Conservation (phyloP, 1,139 yeast species). For the Geotrichum citri-aurantii region DNA sequence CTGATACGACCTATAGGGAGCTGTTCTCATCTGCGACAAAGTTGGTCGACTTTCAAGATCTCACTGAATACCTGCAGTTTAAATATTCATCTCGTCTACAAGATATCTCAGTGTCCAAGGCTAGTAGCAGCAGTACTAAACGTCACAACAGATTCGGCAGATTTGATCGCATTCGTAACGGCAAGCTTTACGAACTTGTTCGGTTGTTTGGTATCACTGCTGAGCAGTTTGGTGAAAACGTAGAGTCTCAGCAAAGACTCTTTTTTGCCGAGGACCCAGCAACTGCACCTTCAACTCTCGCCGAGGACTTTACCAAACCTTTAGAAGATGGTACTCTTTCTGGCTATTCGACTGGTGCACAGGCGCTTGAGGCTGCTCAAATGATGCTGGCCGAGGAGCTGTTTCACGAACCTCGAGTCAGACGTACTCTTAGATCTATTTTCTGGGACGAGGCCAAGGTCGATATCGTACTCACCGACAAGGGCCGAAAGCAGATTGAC, state of each 20-base stretch:
- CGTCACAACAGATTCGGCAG: constrained; percentile 67
- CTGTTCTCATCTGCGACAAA: constrained; percentile 51
- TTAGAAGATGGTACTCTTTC: constrained; percentile 35
- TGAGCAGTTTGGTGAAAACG: constrained; percentile 77
- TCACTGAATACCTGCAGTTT: constrained; percentile 78
- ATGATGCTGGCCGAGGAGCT: constrained; percentile 74
- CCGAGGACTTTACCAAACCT: constrained; percentile 42
- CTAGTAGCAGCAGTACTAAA: constrained; percentile 32
- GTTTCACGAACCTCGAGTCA: constrained; percentile 72
- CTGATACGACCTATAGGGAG: constrained; percentile 58
- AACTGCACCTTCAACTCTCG: constrained; percentile 58
- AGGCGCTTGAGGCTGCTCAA: constrained; percentile 69
- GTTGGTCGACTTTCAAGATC: constrained; percentile 80
- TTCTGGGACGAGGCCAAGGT: constrained; percentile 64
- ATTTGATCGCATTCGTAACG: constrained; percentile 69
- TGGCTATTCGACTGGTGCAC: constrained; percentile 52
- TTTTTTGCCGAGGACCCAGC: constrained; percentile 66
- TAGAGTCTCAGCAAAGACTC: constrained; percentile 63
- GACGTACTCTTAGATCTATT: constrained; percentile 67
- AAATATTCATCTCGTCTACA: constrained; percentile 69
- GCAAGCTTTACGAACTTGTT: constrained; percentile 63
- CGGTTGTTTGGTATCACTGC: constrained; percentile 72
- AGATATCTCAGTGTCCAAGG: constrained; percentile 31
- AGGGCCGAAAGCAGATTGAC: constrained; percentile 78
- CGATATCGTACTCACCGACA: constrained; percentile 75